These are phyloP conservation scores for Blastobotrys serpentis DNA, from an alignment of 1,139 yeast species.

Conservation along the genomic window DNA sequence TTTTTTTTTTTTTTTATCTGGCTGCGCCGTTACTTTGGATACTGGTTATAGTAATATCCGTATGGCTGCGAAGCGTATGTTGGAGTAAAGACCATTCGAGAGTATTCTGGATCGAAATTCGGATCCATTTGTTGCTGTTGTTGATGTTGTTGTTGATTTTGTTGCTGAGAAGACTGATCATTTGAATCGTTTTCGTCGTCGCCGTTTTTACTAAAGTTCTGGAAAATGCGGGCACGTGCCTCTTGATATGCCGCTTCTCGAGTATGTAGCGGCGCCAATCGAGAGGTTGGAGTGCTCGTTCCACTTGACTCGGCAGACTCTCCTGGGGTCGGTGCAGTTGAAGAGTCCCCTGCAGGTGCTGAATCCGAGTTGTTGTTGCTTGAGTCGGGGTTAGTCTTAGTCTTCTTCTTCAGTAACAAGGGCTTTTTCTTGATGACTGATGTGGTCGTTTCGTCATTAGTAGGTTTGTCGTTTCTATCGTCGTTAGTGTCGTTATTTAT, in stretches of 20 bases:
- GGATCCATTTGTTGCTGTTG: constrained; percentile 10
- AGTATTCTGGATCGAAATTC: constrained; percentile 20
- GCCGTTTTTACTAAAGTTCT: constrained; percentile 4
- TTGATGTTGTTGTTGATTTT: not conserved
- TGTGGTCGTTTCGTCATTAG: no score
- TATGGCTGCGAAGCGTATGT: not conserved
- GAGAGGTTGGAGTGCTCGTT: constrained; percentile 40
- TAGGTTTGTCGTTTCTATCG: not conserved
- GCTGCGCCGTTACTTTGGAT: not conserved
- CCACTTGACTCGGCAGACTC: constrained; percentile 5
- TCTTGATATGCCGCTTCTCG: constrained; percentile 46
- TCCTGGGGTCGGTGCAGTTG: not conserved
- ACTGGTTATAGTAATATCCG: constrained; percentile 6
- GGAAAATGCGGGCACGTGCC: constrained; percentile 48
- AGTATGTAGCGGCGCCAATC: constrained; percentile 29
- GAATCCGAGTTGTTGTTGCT: not conserved
- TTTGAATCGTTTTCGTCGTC: not conserved
- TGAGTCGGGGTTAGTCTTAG: not conserved
- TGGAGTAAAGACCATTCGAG: constrained; percentile 9
- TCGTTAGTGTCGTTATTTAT: constrained; percentile 3
- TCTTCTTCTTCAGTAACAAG: constrained; percentile 6
- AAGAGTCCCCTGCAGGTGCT: not conserved
- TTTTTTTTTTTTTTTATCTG: constrained; percentile 2
- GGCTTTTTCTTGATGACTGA: constrained; percentile 11
- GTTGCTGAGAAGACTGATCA: not conserved